Conservation (phyloP, 169 alveolate genomes). For the Perkinsus chesapeaki region DNA sequence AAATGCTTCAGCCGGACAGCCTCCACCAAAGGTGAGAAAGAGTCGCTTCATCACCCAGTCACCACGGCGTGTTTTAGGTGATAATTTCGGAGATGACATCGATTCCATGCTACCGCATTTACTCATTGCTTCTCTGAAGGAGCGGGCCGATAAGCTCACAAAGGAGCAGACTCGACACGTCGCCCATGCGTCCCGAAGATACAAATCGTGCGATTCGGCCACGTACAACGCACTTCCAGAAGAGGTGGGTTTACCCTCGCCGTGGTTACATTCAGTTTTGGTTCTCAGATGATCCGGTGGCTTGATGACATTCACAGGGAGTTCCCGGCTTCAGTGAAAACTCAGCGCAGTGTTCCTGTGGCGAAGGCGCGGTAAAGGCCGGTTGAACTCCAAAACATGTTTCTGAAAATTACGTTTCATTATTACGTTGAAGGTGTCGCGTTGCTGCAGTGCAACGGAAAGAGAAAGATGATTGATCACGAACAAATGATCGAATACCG, state of each 20-base stretch:
- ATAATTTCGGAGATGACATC: not conserved
- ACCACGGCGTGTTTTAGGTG: not conserved
- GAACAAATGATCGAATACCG: no score
- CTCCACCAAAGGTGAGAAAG: not conserved
- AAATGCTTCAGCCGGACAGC: not conserved
- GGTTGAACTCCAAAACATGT: not conserved
- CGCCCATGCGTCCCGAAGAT: not conserved
- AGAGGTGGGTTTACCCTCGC: not conserved
- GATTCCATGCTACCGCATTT: not conserved
- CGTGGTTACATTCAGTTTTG: not conserved
- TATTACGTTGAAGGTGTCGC: no score
- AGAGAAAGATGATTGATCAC: no score
- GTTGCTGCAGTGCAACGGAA: no score
- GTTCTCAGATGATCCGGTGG: not conserved
- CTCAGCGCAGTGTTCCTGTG: not conserved
- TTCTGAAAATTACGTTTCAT: not conserved
- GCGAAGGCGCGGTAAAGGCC: not conserved
- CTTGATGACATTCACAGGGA: not conserved
- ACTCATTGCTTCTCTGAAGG: not conserved
- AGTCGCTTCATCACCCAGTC: not conserved
- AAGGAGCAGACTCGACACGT: not conserved
- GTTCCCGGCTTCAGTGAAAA: not conserved
- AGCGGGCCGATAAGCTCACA: not conserved
- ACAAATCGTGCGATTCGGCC: not conserved
- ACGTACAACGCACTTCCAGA: not conserved